Base-by-base conservation (phyloP, 1,284 basidiomycete species). In the Hortiboletus rubellus region DNA sequence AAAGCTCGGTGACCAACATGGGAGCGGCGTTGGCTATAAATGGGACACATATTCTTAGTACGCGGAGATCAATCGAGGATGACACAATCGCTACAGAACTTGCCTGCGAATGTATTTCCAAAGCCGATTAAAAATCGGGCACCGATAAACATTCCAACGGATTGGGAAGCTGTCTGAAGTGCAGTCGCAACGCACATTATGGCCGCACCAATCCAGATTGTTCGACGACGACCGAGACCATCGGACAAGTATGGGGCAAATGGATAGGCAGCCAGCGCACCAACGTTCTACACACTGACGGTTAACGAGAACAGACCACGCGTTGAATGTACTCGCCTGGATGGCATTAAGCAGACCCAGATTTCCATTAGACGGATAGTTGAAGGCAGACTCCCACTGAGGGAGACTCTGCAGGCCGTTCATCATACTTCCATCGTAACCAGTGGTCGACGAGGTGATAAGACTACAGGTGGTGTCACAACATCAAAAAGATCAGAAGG, bases 71-170 rank as follows among this genome's bases (percentile, higher is more conserved):
- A 5, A 14, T 37, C 14, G 5, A 31, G 43, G 24, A 41, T 27
- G 27, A 27, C 12, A 51, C 5, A 7, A 53, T 37, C 17, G 42
- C 52, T 52, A 34, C 34, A 37, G 34, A 41, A 71, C 75, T 67
- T 58, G 75, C 82, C 76, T 57, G 87, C 88, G 69, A 91, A 89
- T 1, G 87, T 86, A 43, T 89, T 77, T 54, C 92, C 91, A 68
- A 91, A 91, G 50, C 91, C 91, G 64, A 93, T 87, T 57, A 92
- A 74, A 78, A 89, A 90, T 55, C 89, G 82, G 66, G 89, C 85
- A 59, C 85, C 87, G 62, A 92, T 89, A 74, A 93, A 94, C 87
- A 91, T 91, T 63, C 84, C 82, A 17, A 91, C 81, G 45, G 84
- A 89, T 58, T 85, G 80, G 43, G 88, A 78, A n/a, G 86, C 85